phyloP scores from a whole-genome alignment of 208 protist genomes.

The Lotmaria passim region DNA sequence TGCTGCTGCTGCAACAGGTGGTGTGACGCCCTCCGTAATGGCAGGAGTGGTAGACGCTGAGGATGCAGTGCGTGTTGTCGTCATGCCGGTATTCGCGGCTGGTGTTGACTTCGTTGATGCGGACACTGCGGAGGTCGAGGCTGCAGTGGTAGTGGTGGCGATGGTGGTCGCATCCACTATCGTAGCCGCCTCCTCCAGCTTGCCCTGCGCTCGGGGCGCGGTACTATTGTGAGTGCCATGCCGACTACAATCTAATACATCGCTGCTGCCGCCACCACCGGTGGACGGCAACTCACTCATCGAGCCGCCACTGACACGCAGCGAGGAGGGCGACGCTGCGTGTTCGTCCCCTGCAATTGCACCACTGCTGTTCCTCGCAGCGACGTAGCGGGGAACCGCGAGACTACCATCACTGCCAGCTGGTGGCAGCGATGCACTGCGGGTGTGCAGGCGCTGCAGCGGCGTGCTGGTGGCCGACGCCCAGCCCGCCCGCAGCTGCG shows the following conservation, averaged over 20 bases:
- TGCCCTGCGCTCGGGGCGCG: background rate
- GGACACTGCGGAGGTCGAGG: too few species aligned
- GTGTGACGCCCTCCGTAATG: background rate
- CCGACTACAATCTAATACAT: background rate
- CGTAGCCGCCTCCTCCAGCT: background rate
- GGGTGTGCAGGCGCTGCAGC: background rate
- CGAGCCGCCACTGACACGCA: too few species aligned
- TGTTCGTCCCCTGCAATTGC: slow-evolving; percentile 2
- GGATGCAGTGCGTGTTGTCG: too few species aligned
- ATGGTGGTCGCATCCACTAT: too few species aligned
- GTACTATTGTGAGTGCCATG: slow-evolving; percentile 2
- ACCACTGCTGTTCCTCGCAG: background rate
- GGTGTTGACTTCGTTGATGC: too few species aligned
- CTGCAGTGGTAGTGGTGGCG: too few species aligned
- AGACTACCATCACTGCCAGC: slow-evolving; percentile 14
- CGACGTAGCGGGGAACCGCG: background rate
- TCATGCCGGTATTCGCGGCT: too few species aligned
- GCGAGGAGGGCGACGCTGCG: slow-evolving; percentile 1
- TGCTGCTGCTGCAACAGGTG: too few species aligned
- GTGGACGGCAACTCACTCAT: too few species aligned
- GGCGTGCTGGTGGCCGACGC: background rate
- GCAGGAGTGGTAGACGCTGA: background rate
- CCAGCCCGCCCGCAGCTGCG: background rate
- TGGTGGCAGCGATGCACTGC: slow-evolving; percentile 27
- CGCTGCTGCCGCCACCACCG: slow-evolving; percentile 9